Percentiles rank a stretch among this genome's conserved stretches.
phyloP scores from a whole-genome alignment of 345 rosid genomes.

The Rhodamnia rubescens region DNA sequence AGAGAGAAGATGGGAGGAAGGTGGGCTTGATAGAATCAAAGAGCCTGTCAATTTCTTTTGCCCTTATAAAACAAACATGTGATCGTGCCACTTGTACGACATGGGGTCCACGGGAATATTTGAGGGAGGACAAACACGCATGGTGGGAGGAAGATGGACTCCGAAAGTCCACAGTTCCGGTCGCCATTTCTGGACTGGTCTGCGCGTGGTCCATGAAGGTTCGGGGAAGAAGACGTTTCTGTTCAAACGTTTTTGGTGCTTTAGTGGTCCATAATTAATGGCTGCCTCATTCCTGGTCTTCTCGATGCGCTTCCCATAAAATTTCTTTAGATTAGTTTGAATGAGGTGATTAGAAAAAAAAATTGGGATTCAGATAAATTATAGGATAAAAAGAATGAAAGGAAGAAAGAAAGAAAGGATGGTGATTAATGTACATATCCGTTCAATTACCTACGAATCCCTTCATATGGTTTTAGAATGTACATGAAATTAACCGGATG shows the following conservation, averaged over 20 bases:
- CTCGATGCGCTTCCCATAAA: not conserved
- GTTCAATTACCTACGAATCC: not conserved
- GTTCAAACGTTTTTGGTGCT: not conserved
- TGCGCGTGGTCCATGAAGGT: not conserved
- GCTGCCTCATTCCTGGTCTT: not conserved
- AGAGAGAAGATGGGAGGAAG: not conserved
- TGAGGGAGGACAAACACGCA: not conserved
- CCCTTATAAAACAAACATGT: not conserved
- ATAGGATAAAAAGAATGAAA: not conserved
- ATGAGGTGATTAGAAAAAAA: not conserved
- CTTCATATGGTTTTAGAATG: not conserved
- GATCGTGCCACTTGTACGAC: not conserved
- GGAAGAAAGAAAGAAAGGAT: not conserved
- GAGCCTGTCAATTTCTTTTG: not conserved
- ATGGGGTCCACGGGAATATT: not conserved
- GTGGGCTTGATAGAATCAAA: not conserved
- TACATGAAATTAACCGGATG: not conserved
- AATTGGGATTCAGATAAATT: not conserved
- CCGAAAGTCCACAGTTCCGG: not conserved
- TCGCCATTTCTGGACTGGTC: not conserved
- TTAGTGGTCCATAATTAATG: not conserved
- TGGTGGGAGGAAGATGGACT: not conserved
- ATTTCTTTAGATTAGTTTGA: not conserved
- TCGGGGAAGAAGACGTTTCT: not conserved
- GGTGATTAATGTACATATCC: not conserved